A percentile compares a stretch with the other conserved stretches of the same genome.
Conservation (phyloP, 352 stramenopile genomes). For the Phytopythium vexans region DNA sequence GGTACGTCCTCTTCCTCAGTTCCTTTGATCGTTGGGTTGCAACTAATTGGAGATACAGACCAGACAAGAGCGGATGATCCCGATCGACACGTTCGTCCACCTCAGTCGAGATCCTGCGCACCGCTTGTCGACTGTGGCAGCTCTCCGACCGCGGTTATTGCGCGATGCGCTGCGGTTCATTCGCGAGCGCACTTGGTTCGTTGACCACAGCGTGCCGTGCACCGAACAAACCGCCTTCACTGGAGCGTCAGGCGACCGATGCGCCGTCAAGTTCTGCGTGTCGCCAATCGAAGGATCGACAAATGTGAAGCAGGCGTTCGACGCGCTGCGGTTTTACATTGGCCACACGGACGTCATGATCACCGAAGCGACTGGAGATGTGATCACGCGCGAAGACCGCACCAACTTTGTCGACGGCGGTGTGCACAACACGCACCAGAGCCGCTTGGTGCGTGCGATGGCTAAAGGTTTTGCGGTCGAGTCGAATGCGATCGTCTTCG, state of each 20-base stretch:
- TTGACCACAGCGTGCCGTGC: conserved; percentile 16
- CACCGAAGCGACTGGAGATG: conserved; percentile 29
- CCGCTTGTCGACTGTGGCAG: conserved; percentile 10
- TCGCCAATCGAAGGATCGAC: conserved; percentile 17
- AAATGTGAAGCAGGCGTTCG: conserved; percentile 20
- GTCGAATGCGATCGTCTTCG: conserved; percentile 23
- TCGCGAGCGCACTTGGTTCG: conserved; percentile 18
- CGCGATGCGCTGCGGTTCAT: conserved; percentile 22
- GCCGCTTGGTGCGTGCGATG: conserved; percentile 17
- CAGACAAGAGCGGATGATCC: conserved; percentile 21
- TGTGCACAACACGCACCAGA: conserved; percentile 9
- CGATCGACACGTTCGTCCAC: conserved; percentile 25
- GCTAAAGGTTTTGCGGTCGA: conserved; percentile 18
- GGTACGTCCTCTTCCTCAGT: conserved; percentile 1
- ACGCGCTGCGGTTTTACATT: conserved; percentile 23
- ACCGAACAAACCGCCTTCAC: no score
- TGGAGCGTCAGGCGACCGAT: conserved; percentile 17
- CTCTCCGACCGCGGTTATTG: conserved; percentile 11
- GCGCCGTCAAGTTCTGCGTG: conserved; percentile 21
- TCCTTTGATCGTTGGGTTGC: neutral
- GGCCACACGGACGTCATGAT: conserved; percentile 41
- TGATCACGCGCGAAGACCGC: conserved; percentile 19
- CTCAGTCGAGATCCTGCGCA: conserved; percentile 10
- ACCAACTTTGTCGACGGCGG: conserved; percentile 3
- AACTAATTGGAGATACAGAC: conserved; percentile 5